Conservation (phyloP, 208 protist species). For the Naegleria lovaniensis region DNA sequence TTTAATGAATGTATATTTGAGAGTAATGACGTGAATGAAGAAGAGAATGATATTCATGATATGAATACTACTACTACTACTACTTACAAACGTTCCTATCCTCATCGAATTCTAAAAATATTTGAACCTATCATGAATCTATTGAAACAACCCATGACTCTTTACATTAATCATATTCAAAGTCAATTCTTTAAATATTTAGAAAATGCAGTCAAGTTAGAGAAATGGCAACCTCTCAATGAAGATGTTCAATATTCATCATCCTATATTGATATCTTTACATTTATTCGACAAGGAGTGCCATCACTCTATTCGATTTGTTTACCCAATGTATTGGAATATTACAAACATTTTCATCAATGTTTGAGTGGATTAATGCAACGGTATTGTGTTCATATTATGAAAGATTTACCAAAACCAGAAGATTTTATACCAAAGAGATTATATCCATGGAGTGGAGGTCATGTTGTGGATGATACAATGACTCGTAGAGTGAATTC, state of each 20-base stretch:
- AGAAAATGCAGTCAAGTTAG: not conserved
- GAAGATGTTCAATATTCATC: not conserved
- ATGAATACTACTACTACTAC: no score
- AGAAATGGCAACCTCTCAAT: not conserved
- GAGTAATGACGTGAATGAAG: no score
- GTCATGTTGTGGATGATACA: no score
- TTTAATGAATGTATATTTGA: not conserved
- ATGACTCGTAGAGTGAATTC: no score
- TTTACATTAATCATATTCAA: not conserved
- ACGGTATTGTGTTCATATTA: not conserved
- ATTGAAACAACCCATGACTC: not conserved
- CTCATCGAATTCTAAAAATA: not conserved
- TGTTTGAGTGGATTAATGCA: slow-evolving; percentile 5
- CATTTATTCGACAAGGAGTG: not conserved
- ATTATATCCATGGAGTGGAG: not conserved
- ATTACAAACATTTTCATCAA: not conserved
- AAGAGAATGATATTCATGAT: no score
- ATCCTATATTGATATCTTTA: slow-evolving; percentile 5
- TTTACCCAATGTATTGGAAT: not conserved
- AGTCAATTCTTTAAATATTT: not conserved
- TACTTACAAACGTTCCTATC: not conserved
- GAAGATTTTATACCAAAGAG: not conserved
- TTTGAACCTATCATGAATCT: not conserved
- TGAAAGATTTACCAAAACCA: not conserved
- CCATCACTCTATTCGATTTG: not conserved